Evolutionary conservation across 371 early-diverging fungal genomes (phyloP), one percentile per base, ranked within the genome.

Genomic region (Haplosporangium sp.): DNA sequence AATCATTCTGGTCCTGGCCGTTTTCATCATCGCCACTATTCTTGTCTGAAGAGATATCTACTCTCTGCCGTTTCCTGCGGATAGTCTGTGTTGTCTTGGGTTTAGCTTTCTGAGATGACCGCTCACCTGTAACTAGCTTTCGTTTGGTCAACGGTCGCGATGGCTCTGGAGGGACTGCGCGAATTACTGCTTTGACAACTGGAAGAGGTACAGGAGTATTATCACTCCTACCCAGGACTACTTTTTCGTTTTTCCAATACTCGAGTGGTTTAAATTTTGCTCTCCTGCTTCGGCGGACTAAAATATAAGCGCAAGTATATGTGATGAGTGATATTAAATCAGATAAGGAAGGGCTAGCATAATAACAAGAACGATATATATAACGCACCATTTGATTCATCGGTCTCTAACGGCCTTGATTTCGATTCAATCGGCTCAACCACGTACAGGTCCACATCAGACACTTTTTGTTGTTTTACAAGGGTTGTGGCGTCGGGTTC

Each of bases 231-330:
- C 71, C 71, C 6, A 63, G 10, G 47, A 72, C 20, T 4, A 72
- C 39, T 17, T 58, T 65, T 39, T 72, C 72, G 42, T 65, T 65
- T 39, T 58, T 65, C 72, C 72, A 72, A 19, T 17, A 72, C 15
- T 72, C 66, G 38, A 72, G 72, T 9, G 72, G 72, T 20, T 52
- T 50, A 42, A 55, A 44, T 34, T 39, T 61, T 3, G 39, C n/a
- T 20, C 72, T 48, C 55, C 47, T 47, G 40, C 72, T 72, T 56
- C 60, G 60, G 39, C 72, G 65, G 27, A 69, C 67, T 67, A 48
- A 11, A 59, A 39, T 39, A 59, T 50, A n/a, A 50, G n/a, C n/a
- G 39, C n/a, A n/a, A 50, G n/a, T 15, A n/a, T 48, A 48, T 48
- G 17, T 48, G 17, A 17, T 7, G n/a, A 42, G 11, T 42, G 44